phyloP scores from a whole-genome alignment of 352 stramenopile genomes.

The Poterioochromonas sp. region DNA sequence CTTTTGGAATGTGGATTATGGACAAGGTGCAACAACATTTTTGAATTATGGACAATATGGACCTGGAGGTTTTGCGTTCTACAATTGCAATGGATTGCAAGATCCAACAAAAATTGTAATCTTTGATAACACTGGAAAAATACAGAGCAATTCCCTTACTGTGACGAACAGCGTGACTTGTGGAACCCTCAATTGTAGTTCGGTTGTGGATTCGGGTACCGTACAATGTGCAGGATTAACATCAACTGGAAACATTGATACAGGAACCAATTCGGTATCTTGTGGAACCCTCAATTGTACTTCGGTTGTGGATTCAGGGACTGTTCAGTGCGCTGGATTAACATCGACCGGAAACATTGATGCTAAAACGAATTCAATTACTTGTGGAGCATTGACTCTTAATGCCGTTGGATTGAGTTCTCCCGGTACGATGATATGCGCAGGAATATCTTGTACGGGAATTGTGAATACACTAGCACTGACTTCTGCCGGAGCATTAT shows the following conservation, averaged over 20 bases:
- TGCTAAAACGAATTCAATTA: conserved; percentile 32
- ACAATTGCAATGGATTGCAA: conserved; percentile 31
- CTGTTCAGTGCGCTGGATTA: conserved; percentile 29
- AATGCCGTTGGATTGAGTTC: conserved; percentile 30
- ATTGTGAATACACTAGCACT: conserved; percentile 31
- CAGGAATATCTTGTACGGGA: conserved; percentile 30
- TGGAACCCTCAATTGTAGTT: conserved; percentile 30
- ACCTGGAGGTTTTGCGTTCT: conserved; percentile 29
- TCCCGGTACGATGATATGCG: conserved; percentile 29
- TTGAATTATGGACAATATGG: conserved; percentile 31
- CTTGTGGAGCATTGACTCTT: conserved; percentile 30
- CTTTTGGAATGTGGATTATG: conserved; percentile 31
- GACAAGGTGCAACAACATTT: conserved; percentile 30
- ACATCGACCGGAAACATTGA: conserved; percentile 30
- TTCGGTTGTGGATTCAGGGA: conserved; percentile 29
- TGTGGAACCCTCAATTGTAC: conserved; percentile 30
- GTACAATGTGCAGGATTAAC: conserved; percentile 30
- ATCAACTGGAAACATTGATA: conserved; percentile 31
- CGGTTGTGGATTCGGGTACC: conserved; percentile 28
- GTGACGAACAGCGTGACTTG: conserved; percentile 29
- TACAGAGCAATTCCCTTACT: conserved; percentile 30
- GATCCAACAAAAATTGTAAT: conserved; percentile 32
- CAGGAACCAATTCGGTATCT: conserved; percentile 30
- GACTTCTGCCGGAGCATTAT: conserved; percentile 29
- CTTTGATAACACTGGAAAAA: conserved; percentile 31